Percentiles rank a stretch among this genome's conserved stretches.
Conservation (phyloP, 192 early-diverging fungal genomes). For the Glomus cerebriforme region DNA sequence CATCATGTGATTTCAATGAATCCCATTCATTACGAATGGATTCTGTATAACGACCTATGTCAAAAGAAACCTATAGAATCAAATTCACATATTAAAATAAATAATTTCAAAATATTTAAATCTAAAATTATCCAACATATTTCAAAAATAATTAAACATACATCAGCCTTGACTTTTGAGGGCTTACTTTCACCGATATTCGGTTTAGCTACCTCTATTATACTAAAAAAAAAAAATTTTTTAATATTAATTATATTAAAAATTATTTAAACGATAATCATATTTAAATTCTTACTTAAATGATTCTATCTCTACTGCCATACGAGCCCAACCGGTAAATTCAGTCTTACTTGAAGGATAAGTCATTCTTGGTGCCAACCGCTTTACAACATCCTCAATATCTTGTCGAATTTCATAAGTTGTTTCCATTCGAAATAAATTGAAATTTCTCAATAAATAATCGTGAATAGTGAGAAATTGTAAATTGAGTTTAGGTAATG, state of each 20-base stretch:
- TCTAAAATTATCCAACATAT: not conserved
- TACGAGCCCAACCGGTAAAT: constrained; percentile 94
- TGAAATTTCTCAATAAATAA: constrained; percentile 85
- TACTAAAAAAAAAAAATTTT: constrained; percentile 31
- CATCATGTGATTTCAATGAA: constrained; percentile 76
- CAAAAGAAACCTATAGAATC: constrained; percentile 46
- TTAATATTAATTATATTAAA: not conserved
- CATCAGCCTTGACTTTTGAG: constrained; percentile 77
- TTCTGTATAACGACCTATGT: constrained; percentile 67
- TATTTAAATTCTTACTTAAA: constrained; percentile 45
- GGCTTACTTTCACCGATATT: constrained; percentile 72
- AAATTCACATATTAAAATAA: not conserved
- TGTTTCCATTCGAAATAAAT: constrained; percentile 80
- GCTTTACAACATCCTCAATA: constrained; percentile 82
- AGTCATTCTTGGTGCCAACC: constrained; percentile 68
- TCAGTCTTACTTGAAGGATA: constrained; percentile 60
- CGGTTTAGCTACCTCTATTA: constrained; percentile 75
- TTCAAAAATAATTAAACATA: constrained; percentile 39
- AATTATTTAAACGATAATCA: not conserved
- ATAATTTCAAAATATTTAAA: not conserved
- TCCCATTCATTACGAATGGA: constrained; percentile 89
- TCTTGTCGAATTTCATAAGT: constrained; percentile 85
- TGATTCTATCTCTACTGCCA: constrained; percentile 74
- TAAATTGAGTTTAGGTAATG: constrained; percentile 87
- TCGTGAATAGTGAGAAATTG: constrained; percentile 94